These are phyloP conservation scores for Pulveroboletus sp. DNA, from an alignment of 768 basidiomycete genomes.

Conservation along the genomic window DNA sequence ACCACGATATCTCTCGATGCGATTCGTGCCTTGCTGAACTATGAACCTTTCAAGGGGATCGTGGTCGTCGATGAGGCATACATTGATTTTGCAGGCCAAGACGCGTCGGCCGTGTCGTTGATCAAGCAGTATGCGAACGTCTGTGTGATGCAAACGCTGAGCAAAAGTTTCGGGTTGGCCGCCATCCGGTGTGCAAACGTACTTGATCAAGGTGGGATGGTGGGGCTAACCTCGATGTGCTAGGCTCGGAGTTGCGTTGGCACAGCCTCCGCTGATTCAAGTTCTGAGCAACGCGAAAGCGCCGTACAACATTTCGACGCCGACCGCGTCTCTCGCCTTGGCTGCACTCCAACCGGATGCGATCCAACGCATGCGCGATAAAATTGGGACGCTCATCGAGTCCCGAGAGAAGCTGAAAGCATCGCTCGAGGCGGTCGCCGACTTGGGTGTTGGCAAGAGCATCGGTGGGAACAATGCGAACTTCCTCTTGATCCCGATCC, in stretches of 20 bases:
- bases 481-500: conserved; percentile 79
- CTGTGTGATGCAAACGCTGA: conserved; percentile 93
- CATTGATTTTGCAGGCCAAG: conserved; percentile 78
- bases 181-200: conserved; percentile 70
- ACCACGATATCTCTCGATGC: conserved; percentile 73
- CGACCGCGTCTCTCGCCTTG: conserved; percentile 78
- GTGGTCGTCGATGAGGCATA: conserved; percentile 97
- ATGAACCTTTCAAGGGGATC: conserved; percentile 81
- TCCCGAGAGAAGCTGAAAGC: conserved; percentile 55
- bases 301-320: conserved; percentile 93
- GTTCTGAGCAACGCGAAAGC: conserved; percentile 94
- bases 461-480: conserved; percentile 89
- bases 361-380: conserved; percentile 57
- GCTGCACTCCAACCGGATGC: conserved; percentile 70
- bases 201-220: neutral
- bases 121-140: conserved; percentile 82
- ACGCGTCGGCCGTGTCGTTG: conserved; percentile 61
- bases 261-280: conserved; percentile 86
- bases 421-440: conserved; percentile 42
- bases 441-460: conserved; percentile 55
- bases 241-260: conserved; percentile 86
- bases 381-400: conserved; percentile 51
- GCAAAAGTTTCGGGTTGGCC: conserved; percentile 94
- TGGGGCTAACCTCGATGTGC: neutral
- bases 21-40: conserved; percentile 67